Percentiles rank a stretch among this genome's conserved stretches.
phyloP scores from a whole-genome alignment of 805 yeast species.

The Tetrapisispora phaffii region DNA sequence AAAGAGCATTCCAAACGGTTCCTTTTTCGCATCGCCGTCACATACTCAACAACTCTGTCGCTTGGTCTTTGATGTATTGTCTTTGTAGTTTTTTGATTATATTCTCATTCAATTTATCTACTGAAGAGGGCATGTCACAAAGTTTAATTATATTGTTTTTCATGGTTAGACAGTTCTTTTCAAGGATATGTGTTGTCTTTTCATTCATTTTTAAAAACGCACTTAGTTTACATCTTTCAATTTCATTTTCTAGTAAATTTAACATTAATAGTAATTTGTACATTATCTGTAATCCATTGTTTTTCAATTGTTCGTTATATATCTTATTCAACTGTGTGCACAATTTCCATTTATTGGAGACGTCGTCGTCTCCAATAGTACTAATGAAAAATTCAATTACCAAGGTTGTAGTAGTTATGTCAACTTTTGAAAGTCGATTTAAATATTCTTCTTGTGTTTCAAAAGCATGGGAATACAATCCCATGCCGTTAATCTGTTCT shows the following conservation, averaged over 20 bases:
- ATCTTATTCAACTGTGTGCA: slow-evolving; percentile 1
- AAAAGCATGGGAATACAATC: neutral
- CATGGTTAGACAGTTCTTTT: neutral
- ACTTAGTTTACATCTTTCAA: neutral
- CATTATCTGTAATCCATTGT: neutral
- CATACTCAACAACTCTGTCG: slow-evolving; percentile 1
- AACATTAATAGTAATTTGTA: neutral
- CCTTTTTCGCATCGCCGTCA: neutral
- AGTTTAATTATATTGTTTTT: neutral
- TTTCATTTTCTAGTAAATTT: neutral
- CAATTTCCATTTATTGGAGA: neutral
- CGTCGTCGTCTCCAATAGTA: neutral
- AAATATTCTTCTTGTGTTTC: neutral
- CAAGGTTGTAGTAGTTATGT: neutral
- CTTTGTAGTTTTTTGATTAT: slow-evolving; percentile 1
- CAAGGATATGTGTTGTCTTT: neutral
- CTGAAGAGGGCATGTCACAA: neutral
- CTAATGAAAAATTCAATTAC: neutral
- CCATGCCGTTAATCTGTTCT: neutral
- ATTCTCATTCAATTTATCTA: neutral
- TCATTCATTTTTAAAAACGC: neutral
- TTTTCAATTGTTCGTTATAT: neutral
- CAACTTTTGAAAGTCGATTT: neutral
- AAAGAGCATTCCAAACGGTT: too few relatives aligned
- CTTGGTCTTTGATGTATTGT: slow-evolving; percentile 2